A percentile compares a stretch with the other conserved stretches of the same genome.
Conservation (phyloP, 352 stramenopile genomes). For the Pythium aquatile region DNA sequence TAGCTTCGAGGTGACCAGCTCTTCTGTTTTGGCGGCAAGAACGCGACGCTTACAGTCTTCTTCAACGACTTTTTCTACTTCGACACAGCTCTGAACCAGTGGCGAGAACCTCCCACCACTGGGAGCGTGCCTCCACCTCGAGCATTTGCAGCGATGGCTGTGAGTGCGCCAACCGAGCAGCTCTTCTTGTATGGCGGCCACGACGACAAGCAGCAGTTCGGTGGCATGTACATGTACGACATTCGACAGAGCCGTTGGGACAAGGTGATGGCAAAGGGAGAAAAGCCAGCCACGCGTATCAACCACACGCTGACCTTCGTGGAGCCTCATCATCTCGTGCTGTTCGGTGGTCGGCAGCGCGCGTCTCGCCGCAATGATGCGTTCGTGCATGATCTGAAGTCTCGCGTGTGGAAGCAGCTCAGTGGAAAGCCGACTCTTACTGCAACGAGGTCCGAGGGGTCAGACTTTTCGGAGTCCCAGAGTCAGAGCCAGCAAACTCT, state of each 20-base stretch:
- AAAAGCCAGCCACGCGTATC: conserved; percentile 49
- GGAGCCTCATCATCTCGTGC: conserved; percentile 42
- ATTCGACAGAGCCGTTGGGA: conserved; percentile 52
- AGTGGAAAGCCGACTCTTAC: not conserved
- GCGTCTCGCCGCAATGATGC: conserved; percentile 53
- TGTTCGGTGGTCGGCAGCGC: conserved; percentile 58
- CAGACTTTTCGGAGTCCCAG: not conserved
- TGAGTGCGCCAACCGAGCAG: conserved; percentile 40
- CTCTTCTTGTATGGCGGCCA: conserved; percentile 69
- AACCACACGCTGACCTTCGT: conserved; percentile 64
- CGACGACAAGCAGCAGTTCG: conserved; percentile 54
- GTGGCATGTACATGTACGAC: conserved; percentile 59
- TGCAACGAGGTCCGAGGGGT: not conserved
- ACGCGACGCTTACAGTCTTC: conserved; percentile 41
- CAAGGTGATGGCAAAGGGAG: conserved; percentile 37
- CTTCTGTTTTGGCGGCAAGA: conserved; percentile 74
- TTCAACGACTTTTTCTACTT: conserved; percentile 82
- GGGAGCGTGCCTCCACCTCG: conserved; percentile 42
- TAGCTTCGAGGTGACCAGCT: conserved; percentile 55
- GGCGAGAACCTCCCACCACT: conserved; percentile 34
- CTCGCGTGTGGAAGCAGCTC: conserved; percentile 5
- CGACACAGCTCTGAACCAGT: conserved; percentile 58
- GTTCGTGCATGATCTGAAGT: conserved; percentile 41
- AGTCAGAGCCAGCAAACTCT: not conserved
- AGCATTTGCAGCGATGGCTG: conserved; percentile 51